Conservation (phyloP, 345 rosid species). For the Populus deltoides region DNA sequence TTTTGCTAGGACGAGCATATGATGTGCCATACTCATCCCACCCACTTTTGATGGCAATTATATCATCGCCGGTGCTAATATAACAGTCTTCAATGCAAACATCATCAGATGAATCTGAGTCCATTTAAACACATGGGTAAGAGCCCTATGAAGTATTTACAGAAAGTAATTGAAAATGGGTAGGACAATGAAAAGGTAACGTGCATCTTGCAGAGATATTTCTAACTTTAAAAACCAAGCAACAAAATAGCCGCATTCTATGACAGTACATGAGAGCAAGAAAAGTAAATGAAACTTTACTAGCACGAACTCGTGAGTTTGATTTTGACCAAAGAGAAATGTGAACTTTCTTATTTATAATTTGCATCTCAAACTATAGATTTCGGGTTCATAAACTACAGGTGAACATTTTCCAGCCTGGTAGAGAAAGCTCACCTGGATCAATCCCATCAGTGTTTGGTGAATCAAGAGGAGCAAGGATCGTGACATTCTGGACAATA, state of each 20-base stretch:
- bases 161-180: constrained; percentile 1
- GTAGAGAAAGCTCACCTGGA: constrained; percentile 62
- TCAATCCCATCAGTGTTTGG: constrained; percentile 97
- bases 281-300: background rate
- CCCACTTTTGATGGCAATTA: constrained; percentile 88
- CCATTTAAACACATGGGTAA: constrained; percentile 13
- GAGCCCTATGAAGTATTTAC: background rate
- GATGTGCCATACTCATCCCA: constrained; percentile 96
- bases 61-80: constrained; percentile 90
- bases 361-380: constrained; percentile 7
- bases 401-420: constrained; percentile 2
- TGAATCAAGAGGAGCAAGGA: constrained; percentile 89
- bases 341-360: background rate
- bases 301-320: background rate
- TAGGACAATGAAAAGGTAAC: background rate
- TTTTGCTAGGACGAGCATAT: constrained; percentile 71
- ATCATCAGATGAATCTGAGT: constrained; percentile 75
- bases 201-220: background rate
- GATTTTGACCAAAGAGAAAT: background rate
- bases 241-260: background rate
- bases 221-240: background rate
- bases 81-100: constrained; percentile 92
- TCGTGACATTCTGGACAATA: constrained; percentile 72
- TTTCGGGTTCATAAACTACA: background rate
- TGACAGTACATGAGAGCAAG: background rate